Conservation (phyloP, 495 filamentous ascomycete genomes). For the Daldinia bambusicola region DNA sequence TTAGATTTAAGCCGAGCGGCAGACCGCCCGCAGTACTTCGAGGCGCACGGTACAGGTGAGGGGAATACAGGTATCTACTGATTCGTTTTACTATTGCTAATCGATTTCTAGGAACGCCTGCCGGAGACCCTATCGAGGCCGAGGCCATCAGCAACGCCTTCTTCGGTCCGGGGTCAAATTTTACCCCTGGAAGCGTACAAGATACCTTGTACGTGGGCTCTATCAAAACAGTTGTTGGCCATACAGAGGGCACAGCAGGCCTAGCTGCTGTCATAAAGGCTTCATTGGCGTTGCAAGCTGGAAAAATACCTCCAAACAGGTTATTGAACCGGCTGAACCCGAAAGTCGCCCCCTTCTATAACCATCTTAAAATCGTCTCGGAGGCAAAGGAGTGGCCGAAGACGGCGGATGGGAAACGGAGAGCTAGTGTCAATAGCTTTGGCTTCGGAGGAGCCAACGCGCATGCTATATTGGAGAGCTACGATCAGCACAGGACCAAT, state of each 20-base stretch:
- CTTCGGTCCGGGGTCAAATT: neutral
- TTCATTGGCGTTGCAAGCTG: conserved; percentile 24
- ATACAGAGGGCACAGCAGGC: conserved; percentile 52
- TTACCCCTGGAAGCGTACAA: neutral
- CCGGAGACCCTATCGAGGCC: conserved; percentile 64
- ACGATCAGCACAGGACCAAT: neutral
- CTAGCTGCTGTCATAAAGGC: conserved; percentile 61
- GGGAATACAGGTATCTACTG: neutral
- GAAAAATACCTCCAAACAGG: neutral
- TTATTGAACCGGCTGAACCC: conserved; percentile 52
- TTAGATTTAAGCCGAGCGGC: neutral
- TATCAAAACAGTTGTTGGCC: conserved; percentile 58
- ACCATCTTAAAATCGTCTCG: conserved; percentile 47
- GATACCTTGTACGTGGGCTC: conserved; percentile 49
- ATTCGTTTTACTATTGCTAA: too few species aligned
- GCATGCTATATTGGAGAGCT: conserved; percentile 58
- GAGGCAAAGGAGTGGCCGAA: conserved; percentile 46
- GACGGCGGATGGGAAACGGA: neutral
- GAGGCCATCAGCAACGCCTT: conserved; percentile 51
- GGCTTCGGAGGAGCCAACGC: conserved; percentile 65
- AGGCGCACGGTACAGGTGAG: conserved; percentile 8
- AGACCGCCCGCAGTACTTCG: neutral
- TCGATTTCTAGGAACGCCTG: conserved; percentile 19
- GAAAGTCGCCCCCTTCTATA: conserved; percentile 40
- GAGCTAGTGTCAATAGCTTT: conserved; percentile 53